phyloP scores from a whole-genome alignment of 192 early-diverging fungal genomes.

The Geranomyces michiganensis region DNA sequence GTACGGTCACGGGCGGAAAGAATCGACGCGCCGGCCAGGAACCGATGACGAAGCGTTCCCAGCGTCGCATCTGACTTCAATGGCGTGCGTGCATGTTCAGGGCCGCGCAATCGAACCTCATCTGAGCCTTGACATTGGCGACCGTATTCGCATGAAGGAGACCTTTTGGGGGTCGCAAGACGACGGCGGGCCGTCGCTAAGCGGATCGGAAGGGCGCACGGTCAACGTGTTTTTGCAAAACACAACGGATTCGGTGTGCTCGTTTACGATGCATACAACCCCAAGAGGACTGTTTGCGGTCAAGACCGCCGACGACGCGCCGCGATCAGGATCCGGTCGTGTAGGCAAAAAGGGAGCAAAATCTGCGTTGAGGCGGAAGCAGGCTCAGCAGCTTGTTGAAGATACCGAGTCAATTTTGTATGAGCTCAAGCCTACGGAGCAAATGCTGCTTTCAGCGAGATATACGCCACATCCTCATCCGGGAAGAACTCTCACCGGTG shows the following conservation, averaged over 20 bases:
- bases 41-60: constrained; percentile 13
- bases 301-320: constrained; percentile 1
- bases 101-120: constrained; percentile 37
- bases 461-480: constrained; percentile 14
- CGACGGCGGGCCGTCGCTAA: neutral
- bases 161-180: constrained; percentile 2
- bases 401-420: neutral
- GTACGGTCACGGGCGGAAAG: constrained; percentile 33
- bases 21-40: neutral
- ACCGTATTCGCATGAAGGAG: constrained; percentile 33
- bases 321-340: too few species aligned
- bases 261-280: constrained; percentile 34
- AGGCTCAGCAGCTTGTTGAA: neutral
- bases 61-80: constrained; percentile 26
- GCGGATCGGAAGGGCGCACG: neutral
- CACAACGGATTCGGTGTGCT: constrained; percentile 40
- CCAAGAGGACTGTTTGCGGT: constrained; percentile 25
- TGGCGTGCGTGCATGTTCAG: constrained; percentile 39
- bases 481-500: neutral
- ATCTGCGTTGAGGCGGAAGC: constrained; percentile 3
- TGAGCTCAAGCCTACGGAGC: constrained; percentile 43
- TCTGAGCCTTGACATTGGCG: constrained; percentile 35
- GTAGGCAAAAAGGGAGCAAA: too few species aligned
- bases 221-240: constrained; percentile 41
- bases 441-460: constrained; percentile 35